These are phyloP conservation scores for Ceratopteris richardii DNA, from an alignment of 75 land plant species.

Conservation along the genomic window DNA sequence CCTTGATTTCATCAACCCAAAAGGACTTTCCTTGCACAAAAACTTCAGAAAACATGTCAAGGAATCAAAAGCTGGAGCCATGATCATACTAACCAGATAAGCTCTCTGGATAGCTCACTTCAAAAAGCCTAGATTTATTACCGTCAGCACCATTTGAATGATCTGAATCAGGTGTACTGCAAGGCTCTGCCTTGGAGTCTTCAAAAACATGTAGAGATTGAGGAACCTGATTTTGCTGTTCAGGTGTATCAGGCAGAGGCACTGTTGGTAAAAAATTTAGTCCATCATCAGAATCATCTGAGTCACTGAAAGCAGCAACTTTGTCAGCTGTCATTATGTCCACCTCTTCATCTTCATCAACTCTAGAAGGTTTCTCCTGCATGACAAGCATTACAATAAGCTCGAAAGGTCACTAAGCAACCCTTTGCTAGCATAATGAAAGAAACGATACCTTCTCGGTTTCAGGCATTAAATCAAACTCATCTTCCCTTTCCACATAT, in stretches of 20 bases:
- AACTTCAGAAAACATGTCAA: no score
- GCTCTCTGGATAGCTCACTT: neutral
- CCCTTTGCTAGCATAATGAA: neutral
- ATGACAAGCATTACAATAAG: neutral
- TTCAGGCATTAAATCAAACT: slow-evolving; percentile 88
- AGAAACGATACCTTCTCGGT: slow-evolving; percentile 61
- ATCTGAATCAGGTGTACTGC: slow-evolving; percentile 46
- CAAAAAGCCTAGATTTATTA: slow-evolving; percentile 33
- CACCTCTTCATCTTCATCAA: slow-evolving; percentile 83
- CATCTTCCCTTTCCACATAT: slow-evolving; percentile 93
- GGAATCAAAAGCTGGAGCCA: no score
- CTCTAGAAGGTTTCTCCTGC: slow-evolving; percentile 63
- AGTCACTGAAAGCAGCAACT: slow-evolving; percentile 77
- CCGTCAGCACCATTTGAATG: slow-evolving; percentile 61
- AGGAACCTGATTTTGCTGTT: slow-evolving; percentile 40
- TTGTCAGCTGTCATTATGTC: slow-evolving; percentile 75
- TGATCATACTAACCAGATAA: no score
- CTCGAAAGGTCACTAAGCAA: slow-evolving; percentile 4
- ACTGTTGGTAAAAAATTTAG: slow-evolving; percentile 71
- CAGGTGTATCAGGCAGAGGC: slow-evolving; percentile 71
- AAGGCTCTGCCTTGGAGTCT: slow-evolving; percentile 37
- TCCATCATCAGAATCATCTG: slow-evolving; percentile 82
- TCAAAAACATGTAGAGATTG: slow-evolving; percentile 12
- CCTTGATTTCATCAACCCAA: no score
- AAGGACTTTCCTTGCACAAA: no score